Evolutionary conservation across 495 filamentous ascomycete genomes (phyloP), one percentile per base, ranked within the genome.

Genomic region (Chaetomium tenue): DNA sequence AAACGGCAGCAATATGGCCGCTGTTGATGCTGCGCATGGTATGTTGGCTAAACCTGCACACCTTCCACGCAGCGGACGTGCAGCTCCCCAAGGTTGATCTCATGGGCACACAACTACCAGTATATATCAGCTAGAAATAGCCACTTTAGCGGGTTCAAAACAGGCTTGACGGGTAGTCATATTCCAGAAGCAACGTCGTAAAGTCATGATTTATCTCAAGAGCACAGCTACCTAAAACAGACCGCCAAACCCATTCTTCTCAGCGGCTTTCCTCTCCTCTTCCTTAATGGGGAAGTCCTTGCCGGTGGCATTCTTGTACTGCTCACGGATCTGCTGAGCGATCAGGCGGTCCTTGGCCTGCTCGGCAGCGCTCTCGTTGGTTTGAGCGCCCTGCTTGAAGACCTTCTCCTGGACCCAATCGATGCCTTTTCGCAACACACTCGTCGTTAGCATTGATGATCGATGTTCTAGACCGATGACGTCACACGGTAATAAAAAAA

Each of bases 281-380:
- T 89, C 86, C 74, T 84, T 78, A 65, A 89, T 76, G 33, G 86
- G 87, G 40, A 90, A 56, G 28, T 90, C 86, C 16, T 77, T 82
- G 56, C 88, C 88, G 1, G 84, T 85, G 0, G 72, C 72, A 23
- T 73, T 78, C 81, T 87, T 87, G 76, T 87, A 90, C 72, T 86
- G 77, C 3, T 74, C 73, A 22, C 89, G 82, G 63, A 91, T 85
- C 73, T 82, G 79, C 53, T 87, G 80, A 5, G 83, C 83, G 57
- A 89, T 87, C 74, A 84, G 70, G 73, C 89, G 85, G 70, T 91
- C 89, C 78, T 91, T 90, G 68, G 85, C 87, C 71, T 91, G 89
- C 74, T 91, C 89, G 42, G 82, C 72, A 8, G 88, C 88, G 60
- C 77, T 83, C 76, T 91, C 89, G 76, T 91, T 90, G 76, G 80